Evolutionary conservation across 208 protist species (phyloP).

Genomic region (Trypanosoma grayi): DNA sequence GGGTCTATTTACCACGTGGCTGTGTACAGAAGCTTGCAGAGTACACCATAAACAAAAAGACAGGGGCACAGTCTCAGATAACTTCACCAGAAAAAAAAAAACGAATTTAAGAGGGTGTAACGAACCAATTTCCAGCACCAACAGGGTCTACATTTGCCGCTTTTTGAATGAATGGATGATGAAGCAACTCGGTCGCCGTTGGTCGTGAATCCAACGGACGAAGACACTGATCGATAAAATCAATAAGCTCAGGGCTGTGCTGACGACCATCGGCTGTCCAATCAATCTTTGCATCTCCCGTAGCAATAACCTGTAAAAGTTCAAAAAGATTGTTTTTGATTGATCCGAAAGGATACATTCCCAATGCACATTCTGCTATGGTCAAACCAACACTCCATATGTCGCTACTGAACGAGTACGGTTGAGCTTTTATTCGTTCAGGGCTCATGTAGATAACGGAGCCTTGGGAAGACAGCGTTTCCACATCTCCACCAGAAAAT

Average conservation of each 20-base stretch:
- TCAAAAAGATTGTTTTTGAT: slow-evolving; percentile 81
- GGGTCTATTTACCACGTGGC: not conserved
- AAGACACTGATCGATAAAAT: slow-evolving; percentile 81
- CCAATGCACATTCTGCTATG: slow-evolving; percentile 84
- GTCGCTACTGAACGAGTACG: slow-evolving; percentile 90
- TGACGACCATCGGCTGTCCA: slow-evolving; percentile 44
- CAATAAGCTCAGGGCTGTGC: slow-evolving; percentile 66
- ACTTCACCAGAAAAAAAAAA: not conserved
- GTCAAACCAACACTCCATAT: slow-evolving; percentile 92
- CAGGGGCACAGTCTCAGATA: not conserved
- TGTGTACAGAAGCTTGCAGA: not conserved
- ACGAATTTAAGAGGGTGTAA: slow-evolving; percentile 17
- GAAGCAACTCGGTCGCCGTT: slow-evolving; percentile 61
- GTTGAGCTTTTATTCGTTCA: slow-evolving; percentile 84
- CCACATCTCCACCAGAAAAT: slow-evolving; percentile 67
- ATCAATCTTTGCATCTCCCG: slow-evolving; percentile 52
- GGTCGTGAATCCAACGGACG: slow-evolving; percentile 47
- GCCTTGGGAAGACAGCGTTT: slow-evolving; percentile 85
- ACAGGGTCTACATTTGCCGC: slow-evolving; percentile 49
- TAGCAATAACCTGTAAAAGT: slow-evolving; percentile 76
- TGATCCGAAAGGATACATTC: slow-evolving; percentile 79
- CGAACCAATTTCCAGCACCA: slow-evolving; percentile 76
- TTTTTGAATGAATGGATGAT: slow-evolving; percentile 77
- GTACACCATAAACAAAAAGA: not conserved
- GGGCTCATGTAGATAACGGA: slow-evolving; percentile 95